Conservation (phyloP, 148 eudicot species). For the Amaranthus cruentus region DNA sequence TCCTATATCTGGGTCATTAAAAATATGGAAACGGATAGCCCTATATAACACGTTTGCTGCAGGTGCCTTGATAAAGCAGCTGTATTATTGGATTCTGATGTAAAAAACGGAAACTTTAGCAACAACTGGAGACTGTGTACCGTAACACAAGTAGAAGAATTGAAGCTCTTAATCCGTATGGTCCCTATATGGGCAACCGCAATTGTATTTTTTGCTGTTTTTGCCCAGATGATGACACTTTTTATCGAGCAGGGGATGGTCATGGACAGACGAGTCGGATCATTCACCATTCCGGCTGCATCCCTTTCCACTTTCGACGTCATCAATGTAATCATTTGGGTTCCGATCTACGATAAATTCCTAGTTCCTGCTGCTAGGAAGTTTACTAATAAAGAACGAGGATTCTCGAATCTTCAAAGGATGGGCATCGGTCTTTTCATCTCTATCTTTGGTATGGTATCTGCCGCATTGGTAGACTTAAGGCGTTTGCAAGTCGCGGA, state of each 20-base stretch:
- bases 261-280: conserved; percentile 41
- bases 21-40: neutral
- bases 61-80: conserved; percentile 74
- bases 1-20: neutral
- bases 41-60: conserved; percentile 5
- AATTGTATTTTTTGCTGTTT: conserved; percentile 49
- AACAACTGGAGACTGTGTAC: conserved; percentile 57
- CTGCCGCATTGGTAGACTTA: conserved; percentile 58
- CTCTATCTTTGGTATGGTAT: conserved; percentile 60
- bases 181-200: conserved; percentile 70
- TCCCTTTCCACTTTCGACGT: conserved; percentile 57
- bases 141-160: conserved; percentile 69
- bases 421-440: conserved; percentile 71
- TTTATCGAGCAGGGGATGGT: conserved; percentile 53
- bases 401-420: conserved; percentile 63
- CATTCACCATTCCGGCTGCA: conserved; percentile 56
- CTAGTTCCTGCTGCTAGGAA: conserved; percentile 53
- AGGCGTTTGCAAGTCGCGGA: conserved; percentile 27
- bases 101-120: conserved; percentile 8
- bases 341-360: conserved; percentile 56
- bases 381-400: conserved; percentile 49
- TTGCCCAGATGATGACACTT: conserved; percentile 55
- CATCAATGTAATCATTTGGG: conserved; percentile 61
- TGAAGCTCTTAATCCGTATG: conserved; percentile 53
- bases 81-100: conserved; percentile 24